phyloP scores from a whole-genome alignment of 2,329 filamentous ascomycete species.

The Coniella lustricola region DNA sequence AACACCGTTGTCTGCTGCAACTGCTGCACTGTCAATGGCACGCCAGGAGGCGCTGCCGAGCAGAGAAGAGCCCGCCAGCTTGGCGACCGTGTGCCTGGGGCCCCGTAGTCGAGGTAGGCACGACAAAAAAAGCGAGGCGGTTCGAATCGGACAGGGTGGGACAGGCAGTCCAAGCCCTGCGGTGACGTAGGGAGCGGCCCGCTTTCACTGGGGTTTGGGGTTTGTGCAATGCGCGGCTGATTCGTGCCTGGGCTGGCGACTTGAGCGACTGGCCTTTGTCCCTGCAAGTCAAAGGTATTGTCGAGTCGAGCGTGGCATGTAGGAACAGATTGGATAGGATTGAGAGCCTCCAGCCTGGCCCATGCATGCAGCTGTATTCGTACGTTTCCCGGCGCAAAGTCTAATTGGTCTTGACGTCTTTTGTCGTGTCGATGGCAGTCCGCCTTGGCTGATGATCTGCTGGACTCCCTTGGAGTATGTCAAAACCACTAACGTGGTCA shows the following conservation, averaged over 20 bases:
- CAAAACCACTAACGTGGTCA: too few relatives aligned
- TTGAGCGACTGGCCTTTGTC: too few relatives aligned
- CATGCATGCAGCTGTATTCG: too few relatives aligned
- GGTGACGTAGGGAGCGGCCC: slow-evolving; percentile 5
- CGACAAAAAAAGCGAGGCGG: slow-evolving; percentile 32
- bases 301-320: too few relatives aligned
- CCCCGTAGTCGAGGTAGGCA: too few relatives aligned
- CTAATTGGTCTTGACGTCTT: too few relatives aligned
- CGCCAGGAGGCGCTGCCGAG: slow-evolving; percentile 23
- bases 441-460: too few relatives aligned
- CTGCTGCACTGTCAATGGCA: slow-evolving; percentile 20
- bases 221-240: slow-evolving; percentile 1
- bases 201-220: neutral
- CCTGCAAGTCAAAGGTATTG: too few relatives aligned
- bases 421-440: too few relatives aligned
- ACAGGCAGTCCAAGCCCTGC: slow-evolving; percentile 1
- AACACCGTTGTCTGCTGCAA: neutral
- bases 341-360: neutral
- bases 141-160: slow-evolving; percentile 1
- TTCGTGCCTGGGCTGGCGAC: neutral
- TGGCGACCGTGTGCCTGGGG: slow-evolving; percentile 23
- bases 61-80: slow-evolving; percentile 14
- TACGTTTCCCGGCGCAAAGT: too few relatives aligned
- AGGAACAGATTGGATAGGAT: neutral
- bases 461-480: too few relatives aligned